Evolutionary conservation across 1,139 yeast genomes (phyloP).

Genomic region (Hemisphaericaspora lyxosophila): DNA sequence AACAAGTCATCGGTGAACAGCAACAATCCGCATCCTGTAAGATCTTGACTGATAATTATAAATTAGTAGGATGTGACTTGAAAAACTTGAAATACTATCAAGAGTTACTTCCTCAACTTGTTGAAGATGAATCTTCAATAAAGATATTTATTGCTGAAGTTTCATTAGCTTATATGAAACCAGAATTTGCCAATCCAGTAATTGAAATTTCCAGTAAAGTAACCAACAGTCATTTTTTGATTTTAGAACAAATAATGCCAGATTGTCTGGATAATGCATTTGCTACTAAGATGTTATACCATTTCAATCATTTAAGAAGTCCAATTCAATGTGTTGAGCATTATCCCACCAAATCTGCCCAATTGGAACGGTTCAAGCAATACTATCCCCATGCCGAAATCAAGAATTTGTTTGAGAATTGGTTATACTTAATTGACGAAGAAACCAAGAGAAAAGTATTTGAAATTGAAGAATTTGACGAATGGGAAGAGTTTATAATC

Average conservation of each 20-base stretch:
- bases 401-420: slow-evolving; percentile 56
- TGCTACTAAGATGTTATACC: slow-evolving; percentile 72
- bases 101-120: slow-evolving; percentile 25
- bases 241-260: slow-evolving; percentile 74
- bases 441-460: slow-evolving; percentile 45
- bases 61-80: slow-evolving; percentile 71
- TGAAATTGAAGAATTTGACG: slow-evolving; percentile 70
- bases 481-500: slow-evolving; percentile 76
- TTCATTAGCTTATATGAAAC: slow-evolving; percentile 77
- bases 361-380: slow-evolving; percentile 47
- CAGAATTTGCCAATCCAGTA: slow-evolving; percentile 64
- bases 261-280: slow-evolving; percentile 63
- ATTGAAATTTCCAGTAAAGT: slow-evolving; percentile 50
- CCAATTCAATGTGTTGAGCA: slow-evolving; percentile 66
- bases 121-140: slow-evolving; percentile 25
- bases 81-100: slow-evolving; percentile 48
- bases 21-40: slow-evolving; percentile 23
- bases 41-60: slow-evolving; percentile 49
- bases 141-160: slow-evolving; percentile 78
- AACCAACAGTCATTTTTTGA: slow-evolving; percentile 58
- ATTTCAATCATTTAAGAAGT: slow-evolving; percentile 65
- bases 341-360: slow-evolving; percentile 55
- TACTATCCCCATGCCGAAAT: slow-evolving; percentile 52
- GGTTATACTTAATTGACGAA: slow-evolving; percentile 46
- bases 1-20: slow-evolving; percentile 42